A percentile compares a stretch with the other conserved stretches of the same genome.
These are phyloP conservation scores for Phialophora tarda DNA, from an alignment of 2,329 filamentous ascomycete genomes.

Conservation along the genomic window DNA sequence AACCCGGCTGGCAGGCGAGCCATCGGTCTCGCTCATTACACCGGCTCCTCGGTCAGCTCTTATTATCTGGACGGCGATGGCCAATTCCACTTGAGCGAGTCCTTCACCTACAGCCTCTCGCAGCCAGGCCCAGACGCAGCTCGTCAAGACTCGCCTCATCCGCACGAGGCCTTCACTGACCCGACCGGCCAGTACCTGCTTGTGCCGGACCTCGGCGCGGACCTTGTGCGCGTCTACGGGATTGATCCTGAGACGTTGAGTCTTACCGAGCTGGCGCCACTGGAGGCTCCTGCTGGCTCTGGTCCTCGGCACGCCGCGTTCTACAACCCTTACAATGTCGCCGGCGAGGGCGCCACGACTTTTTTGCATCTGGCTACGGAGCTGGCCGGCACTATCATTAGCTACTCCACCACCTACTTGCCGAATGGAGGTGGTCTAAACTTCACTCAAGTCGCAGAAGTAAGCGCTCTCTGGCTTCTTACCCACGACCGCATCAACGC, in stretches of 20 bases:
- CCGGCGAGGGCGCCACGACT: slow-evolving; percentile 3
- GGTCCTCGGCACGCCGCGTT: slow-evolving; percentile 15
- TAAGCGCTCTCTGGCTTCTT: not conserved
- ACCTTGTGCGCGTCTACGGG: slow-evolving; percentile 8
- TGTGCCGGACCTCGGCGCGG: slow-evolving; percentile 14
- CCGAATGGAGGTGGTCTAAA: slow-evolving; percentile 1
- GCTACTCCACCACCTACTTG: slow-evolving; percentile 4
- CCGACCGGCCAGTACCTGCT: slow-evolving; percentile 17
- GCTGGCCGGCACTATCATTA: slow-evolving; percentile 3
- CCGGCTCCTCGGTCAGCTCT: slow-evolving; percentile 10
- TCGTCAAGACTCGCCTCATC: slow-evolving; percentile 17
- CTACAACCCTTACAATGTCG: slow-evolving; percentile 14
- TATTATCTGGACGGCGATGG: slow-evolving; percentile 4
- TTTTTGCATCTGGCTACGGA: slow-evolving; percentile 6
- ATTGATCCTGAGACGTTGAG: slow-evolving; percentile 1
- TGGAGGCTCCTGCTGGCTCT: slow-evolving; percentile 12
- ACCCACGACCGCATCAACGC: slow-evolving; percentile 7
- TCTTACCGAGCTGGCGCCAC: slow-evolving; percentile 8
- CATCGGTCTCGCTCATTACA: slow-evolving; percentile 14
- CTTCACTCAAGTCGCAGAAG: slow-evolving; percentile 8
- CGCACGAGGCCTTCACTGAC: slow-evolving; percentile 13
- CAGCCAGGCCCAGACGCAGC: slow-evolving; percentile 2
- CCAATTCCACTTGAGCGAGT: slow-evolving; percentile 7
- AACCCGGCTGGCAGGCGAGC: slow-evolving; percentile 3
- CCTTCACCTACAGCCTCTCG: slow-evolving; percentile 8